Conservation (phyloP, 192 early-diverging fungal genomes). For the Umbelopsis ramanniana region DNA sequence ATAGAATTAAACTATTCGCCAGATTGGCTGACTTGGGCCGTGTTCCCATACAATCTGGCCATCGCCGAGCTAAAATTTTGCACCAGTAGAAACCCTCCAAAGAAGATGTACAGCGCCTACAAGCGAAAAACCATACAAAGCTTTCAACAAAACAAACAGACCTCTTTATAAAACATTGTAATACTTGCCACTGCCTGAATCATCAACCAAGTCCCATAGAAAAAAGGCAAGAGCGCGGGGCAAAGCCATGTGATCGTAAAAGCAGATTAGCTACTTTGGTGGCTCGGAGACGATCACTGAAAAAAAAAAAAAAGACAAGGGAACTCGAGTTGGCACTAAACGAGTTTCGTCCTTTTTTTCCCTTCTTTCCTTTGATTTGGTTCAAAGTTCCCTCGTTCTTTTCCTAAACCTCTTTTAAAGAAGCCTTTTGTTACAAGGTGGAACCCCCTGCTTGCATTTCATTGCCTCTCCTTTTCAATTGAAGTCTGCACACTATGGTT, state of each 20-base stretch:
- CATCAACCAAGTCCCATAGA: background rate
- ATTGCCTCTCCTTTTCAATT: background rate
- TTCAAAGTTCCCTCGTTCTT: background rate
- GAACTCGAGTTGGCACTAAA: background rate
- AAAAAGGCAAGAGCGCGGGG: background rate
- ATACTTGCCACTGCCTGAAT: too few species aligned
- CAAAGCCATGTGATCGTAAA: background rate
- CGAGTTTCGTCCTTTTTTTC: background rate
- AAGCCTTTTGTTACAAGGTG: background rate
- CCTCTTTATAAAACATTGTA: too few species aligned
- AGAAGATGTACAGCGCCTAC: too few species aligned
- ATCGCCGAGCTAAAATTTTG: too few species aligned
- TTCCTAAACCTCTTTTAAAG: conserved; percentile 20
- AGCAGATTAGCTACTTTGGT: background rate
- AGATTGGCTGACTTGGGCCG: too few species aligned
- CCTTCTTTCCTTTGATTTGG: background rate
- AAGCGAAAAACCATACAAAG: too few species aligned
- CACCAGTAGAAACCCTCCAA: too few species aligned
- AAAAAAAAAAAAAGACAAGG: conserved; percentile 3
- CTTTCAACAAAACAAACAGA: too few species aligned
- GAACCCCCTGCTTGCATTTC: background rate
- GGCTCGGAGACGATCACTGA: background rate
- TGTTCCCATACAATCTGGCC: too few species aligned
- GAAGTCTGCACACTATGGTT: conserved; percentile 8
- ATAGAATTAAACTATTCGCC: too few species aligned